Base-by-base conservation (phyloP, 805 yeast genomes). In the Saccharomycopsis oosterbeekiorum region DNA sequence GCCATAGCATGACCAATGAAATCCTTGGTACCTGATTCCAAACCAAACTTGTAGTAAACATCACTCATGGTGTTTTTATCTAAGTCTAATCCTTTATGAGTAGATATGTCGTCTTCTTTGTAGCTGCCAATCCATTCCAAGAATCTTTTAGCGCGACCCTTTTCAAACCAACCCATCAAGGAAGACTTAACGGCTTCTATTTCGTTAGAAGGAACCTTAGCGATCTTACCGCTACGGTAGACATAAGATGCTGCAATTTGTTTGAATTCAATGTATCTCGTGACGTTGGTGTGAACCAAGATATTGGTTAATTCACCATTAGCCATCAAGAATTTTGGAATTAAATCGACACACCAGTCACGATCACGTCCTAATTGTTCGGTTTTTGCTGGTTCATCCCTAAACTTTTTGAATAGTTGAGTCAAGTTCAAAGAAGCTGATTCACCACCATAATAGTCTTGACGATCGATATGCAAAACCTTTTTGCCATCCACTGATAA, bases 1-100 rank as follows among this genome's bases (percentile, higher is more conserved):
- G 97, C 99, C 99, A 94, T 94, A 3, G 99, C 94, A 73, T 94
- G 99, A 55, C 99, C 99, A 66, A 94, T 89, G 70, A 94, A 94
- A 73, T 94, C 98, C 71, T 89, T 87, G 21, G 98, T 92, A 42
- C 97, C 97, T 60, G 83, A 81, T 69, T 94, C 97, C 60, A 94
- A 81, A 6, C 98, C 97, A 70, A 85, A 94, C 72, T 93, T 86
- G 70, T 82, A 81, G 74, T 88, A 94, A 42, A 94, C 86, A 68
- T 90, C 96, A 66, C 89, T 89, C 93, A 92, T 93, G 58, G 97
- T 88, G 73, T 86, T 87, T 65, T 78, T 81, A 74, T 93, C 97
- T 67, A 94, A 80, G 71, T 93, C 86, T 51, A 92, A 76, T 10
- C 90, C 96, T 70, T 87, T 89, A 70, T 91, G 96, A 29, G 98